Percentiles rank a stretch among this genome's conserved stretches.
phyloP scores from a whole-genome alignment of 495 filamentous ascomycete species.

The Trichoderma gamsii region DNA sequence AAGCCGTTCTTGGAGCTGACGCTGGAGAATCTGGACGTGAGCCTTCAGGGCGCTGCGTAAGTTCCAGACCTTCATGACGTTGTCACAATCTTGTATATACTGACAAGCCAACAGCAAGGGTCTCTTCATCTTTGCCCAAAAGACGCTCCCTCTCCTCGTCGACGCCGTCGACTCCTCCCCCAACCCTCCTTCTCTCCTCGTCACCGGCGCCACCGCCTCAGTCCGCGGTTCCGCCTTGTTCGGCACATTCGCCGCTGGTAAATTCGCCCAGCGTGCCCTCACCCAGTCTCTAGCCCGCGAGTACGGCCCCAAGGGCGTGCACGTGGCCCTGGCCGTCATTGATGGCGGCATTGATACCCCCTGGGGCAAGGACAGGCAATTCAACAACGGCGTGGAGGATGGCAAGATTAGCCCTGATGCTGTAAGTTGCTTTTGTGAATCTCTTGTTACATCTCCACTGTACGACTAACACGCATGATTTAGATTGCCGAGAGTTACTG shows the following conservation, averaged over 20 bases:
- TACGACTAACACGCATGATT: not conserved
- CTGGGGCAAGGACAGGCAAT: constrained; percentile 53
- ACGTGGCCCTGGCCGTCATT: constrained; percentile 79
- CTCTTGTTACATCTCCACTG: not conserved
- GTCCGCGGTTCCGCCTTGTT: constrained; percentile 66
- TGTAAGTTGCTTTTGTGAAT: constrained; percentile 46
- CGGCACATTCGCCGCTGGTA: constrained; percentile 67
- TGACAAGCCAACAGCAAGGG: constrained; percentile 49
- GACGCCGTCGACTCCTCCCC: constrained; percentile 39
- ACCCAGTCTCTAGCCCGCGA: constrained; percentile 76
- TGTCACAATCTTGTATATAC: not conserved
- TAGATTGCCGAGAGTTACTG: constrained; percentile 89
- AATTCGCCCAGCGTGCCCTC: constrained; percentile 75
- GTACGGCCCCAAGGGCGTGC: constrained; percentile 83
- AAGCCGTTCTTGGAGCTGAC: constrained; percentile 79
- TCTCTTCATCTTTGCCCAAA: constrained; percentile 72
- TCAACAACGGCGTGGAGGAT: constrained; percentile 55
- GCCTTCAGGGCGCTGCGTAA: constrained; percentile 57
- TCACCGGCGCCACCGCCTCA: constrained; percentile 84
- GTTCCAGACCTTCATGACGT: constrained; percentile 22
- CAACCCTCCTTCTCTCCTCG: constrained; percentile 73
- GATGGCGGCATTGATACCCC: constrained; percentile 88
- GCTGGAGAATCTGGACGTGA: constrained; percentile 54
- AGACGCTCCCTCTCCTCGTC: constrained; percentile 65
- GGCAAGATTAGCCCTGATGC: constrained; percentile 75